Base-by-base conservation (phyloP, 2,329 filamentous ascomycete species). In the Aureobasidium sp. region DNA sequence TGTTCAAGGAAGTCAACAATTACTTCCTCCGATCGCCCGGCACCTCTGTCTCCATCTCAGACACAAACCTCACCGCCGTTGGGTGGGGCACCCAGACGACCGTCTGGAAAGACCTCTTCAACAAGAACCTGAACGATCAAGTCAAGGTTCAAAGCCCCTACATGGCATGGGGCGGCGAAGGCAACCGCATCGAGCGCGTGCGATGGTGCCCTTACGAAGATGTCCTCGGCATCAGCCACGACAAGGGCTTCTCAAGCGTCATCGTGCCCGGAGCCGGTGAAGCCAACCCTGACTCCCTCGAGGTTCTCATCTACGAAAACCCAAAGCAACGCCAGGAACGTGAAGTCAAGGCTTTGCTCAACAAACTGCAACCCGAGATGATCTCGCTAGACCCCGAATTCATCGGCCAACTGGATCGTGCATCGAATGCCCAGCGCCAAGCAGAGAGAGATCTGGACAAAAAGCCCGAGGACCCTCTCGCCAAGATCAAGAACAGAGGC, bases 281-380 rank as follows among this genome's bases (percentile, higher is more conserved):
- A 70, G 84, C 93, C 66, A 97, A 97, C 78, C 96, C 88, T 67
- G 93, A 98, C 68, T 87, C 90, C 2, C 76, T 96, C 51, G 93
- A 98, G 70, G 78, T 84, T 62, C 98, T 98, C 74, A 93, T 93
- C 29, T 97, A 91, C 78, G 93, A 97, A 73, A 95, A 86, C 50
- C 79, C 77, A 64, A 94, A 93, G 72, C 90, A 97, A 73, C 82
- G 93, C 63, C 90, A 94, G 70, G 93, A 98, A 71, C 79, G 80
- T 47, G 93, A 98, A 70, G 90, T 98, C 68, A 89, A 87, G 74
- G 77, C 80, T 11, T 77, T 98, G 59, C 81, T 98, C 62, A 95
- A 94, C 77, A 98, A 98, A 74, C 77, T 98, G 42, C 83, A 90
- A 64, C 91, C 93, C 3, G 91, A 95, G 66, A 98, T 97, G 89